A percentile compares a stretch with the other conserved stretches of the same genome.
phyloP scores from a whole-genome alignment of 2,329 filamentous ascomycete genomes.

The Fusarium tricinctum region DNA sequence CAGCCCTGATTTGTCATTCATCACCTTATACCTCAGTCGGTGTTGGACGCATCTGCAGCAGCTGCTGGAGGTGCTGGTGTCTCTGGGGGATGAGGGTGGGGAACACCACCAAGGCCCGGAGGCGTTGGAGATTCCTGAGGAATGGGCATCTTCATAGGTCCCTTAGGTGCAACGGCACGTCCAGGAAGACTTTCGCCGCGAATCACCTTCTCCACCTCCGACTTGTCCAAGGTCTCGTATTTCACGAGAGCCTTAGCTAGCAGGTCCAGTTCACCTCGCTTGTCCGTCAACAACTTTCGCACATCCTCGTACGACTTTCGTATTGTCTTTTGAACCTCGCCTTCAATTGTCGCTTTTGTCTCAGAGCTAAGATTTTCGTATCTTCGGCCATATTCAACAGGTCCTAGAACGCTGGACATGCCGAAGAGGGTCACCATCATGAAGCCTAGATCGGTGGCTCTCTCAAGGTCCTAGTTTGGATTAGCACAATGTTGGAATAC shows the following conservation, averaged over 20 bases:
- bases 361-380: conserved; percentile 87
- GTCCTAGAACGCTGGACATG: conserved; percentile 89
- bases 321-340: conserved; percentile 86
- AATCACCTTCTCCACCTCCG: conserved; percentile 92
- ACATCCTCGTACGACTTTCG: conserved; percentile 86
- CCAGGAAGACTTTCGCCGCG: conserved; percentile 83
- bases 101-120: conserved; percentile 54
- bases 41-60: conserved; percentile 49
- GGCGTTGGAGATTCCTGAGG: conserved; percentile 54
- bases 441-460: conserved; percentile 86
- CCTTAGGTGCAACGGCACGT: conserved; percentile 71
- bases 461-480: conserved; percentile 78
- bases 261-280: conserved; percentile 86
- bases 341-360: conserved; percentile 88
- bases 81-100: conserved; percentile 54
- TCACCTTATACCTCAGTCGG: conserved; percentile 43
- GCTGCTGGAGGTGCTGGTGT: conserved; percentile 54
- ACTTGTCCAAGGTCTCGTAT: conserved; percentile 91
- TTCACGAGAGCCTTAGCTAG: conserved; percentile 91
- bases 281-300: conserved; percentile 76
- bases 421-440: conserved; percentile 89
- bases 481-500: conserved; percentile 43
- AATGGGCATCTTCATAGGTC: conserved; percentile 57
- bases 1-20: conserved; percentile 8
- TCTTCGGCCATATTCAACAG: conserved; percentile 86